Evolutionary conservation across 2,329 filamentous ascomycete genomes (phyloP), one percentile per base, ranked within the genome.

Genomic region (Didymella pinodella): DNA sequence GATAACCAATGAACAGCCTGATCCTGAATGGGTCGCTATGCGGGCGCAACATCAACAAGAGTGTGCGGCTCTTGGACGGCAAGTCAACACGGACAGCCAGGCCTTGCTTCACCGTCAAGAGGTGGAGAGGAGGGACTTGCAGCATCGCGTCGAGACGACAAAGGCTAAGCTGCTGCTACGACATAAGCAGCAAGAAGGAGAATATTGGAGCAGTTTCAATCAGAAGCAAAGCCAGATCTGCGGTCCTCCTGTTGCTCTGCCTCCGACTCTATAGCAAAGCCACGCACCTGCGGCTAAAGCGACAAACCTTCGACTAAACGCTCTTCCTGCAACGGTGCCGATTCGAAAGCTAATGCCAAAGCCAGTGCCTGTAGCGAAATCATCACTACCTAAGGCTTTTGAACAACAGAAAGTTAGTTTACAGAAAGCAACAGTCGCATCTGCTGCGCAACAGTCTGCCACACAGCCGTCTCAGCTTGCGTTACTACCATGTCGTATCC

Each of bases 141-240:
- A 32, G 3, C 38, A 26, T 5, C 22, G 26, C 4, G 4, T 44
- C 40, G 20, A 46, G n/a, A 25, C 26, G 2, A 20, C 25, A 16
- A 7, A 57, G n/a, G 34, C 26, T 4, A 22, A 38, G n/a, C n/a
- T 57, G 28, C 40, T 57, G 8, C 26, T 20, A 14, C 29, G 29
- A 32, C 54, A 57, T n/a, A 20, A 34, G 3, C 34, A 51, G n/a
- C 34, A 57, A 11, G 56, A 59, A 25, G 18, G 32, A 2, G 38
- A 43, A 7, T 53, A 34, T 20, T 58, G 49, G 44, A 8, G 16
- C 10, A 38, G 38, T 31, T 22, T 25, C 14, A 18, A 40, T 31
- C 40, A 46, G 20, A 38, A 40, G 31, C 20, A 20, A 14, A 8
- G 40, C 14, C 34, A 22, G 4, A 28, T 8, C 8, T 28, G 22